Base-by-base conservation (phyloP, 1,139 yeast species). In the Debaryomyces sp. region DNA sequence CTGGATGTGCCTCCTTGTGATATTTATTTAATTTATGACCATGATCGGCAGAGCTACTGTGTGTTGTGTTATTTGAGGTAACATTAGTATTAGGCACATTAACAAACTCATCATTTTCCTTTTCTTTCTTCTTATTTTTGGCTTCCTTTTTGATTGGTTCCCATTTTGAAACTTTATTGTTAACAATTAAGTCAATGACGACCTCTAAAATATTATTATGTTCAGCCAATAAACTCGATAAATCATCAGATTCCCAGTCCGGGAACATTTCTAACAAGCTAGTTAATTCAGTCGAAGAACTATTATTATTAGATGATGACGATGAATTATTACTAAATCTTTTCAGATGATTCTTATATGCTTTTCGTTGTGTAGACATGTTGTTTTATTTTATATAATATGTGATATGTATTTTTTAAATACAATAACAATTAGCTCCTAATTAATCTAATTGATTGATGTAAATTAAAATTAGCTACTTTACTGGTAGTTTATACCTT, bases 201-300 rank as follows among this genome's bases (percentile, higher is more conserved):
- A 81, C 78, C 63, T 88, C 96, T 57, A 90, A 76, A 62, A 88
- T 91, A 57, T 85, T 79, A 52, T 71, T 65, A 58, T 87, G 81
- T 68, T 94, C 98, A 51, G 77, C 76, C 57, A 92, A 82, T 51
- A 90, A 84, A 47, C 87, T 82, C 46, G 79, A 72, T 66, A 94
- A 82, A 66, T 94, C 99, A 41, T 89, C 96, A 47, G 81, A 77
- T 50, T 89, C 82, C 99, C 99, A 94, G 64, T 89, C 97, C 37
- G 97, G 96, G 74, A 94, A 92, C 77, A 94, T 77, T 67, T 94
- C 98, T 49, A 78, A 71, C 62, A 94, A 80, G 44, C 87, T 81
- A 52, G 77, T 71, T 59, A 90, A 75, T 54, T 73, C 75, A 37
- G 49, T 50, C 12, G 66, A 51, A 35, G 54, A 35, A 44, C 44